Evolutionary conservation across 345 rosid species (phyloP).

Genomic region (Populus tremula): DNA sequence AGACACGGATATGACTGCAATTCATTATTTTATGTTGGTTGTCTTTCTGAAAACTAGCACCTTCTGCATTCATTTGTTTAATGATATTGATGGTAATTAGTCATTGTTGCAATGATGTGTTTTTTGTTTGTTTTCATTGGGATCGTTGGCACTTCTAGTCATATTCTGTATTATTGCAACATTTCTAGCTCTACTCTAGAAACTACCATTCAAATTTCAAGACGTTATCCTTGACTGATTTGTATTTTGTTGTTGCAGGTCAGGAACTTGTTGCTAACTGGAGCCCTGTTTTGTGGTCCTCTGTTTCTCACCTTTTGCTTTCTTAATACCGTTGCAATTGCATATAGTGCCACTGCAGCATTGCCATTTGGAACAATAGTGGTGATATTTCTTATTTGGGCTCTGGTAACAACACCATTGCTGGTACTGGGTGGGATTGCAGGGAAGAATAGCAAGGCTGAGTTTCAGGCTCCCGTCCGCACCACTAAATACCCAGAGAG

Average conservation of each 20-base stretch:
- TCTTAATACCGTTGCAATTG: conserved; percentile 33
- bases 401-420: conserved; percentile 28
- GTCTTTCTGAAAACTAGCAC: not conserved
- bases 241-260: conserved; percentile 18
- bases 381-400: conserved; percentile 31
- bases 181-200: not conserved
- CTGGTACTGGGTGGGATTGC: conserved; percentile 35
- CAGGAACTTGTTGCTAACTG: conserved; percentile 28
- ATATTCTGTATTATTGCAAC: not conserved
- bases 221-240: not conserved
- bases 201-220: not conserved
- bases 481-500: conserved; percentile 36
- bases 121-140: not conserved
- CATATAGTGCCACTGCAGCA: conserved; percentile 33
- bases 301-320: conserved; percentile 31
- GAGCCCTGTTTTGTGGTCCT: conserved; percentile 30
- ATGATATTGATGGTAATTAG: not conserved
- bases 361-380: conserved; percentile 32
- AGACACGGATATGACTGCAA: not conserved
- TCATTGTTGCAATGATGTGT: not conserved
- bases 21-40: not conserved
- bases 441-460: conserved; percentile 31
- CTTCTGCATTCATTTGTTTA: not conserved
- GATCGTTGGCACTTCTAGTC: not conserved
- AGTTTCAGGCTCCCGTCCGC: conserved; percentile 34